Conservation (phyloP, 1,139 yeast genomes). For the Diutina scorzettiae region DNA sequence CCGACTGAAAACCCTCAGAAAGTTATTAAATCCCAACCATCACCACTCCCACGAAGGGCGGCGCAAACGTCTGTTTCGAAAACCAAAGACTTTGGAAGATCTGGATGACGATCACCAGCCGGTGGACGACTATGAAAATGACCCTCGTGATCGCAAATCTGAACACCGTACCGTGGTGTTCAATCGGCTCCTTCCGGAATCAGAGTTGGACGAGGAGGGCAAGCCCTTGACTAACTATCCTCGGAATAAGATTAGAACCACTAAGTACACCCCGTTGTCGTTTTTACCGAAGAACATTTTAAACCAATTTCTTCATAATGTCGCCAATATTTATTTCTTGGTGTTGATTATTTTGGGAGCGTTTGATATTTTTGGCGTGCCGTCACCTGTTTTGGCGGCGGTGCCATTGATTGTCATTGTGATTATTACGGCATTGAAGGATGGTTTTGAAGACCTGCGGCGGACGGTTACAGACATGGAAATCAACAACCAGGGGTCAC, state of each 20-base stretch:
- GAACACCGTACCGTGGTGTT: conserved; percentile 5
- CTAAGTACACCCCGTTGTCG: conserved; percentile 45
- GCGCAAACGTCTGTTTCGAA: conserved; percentile 1
- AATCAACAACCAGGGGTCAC: conserved; percentile 39
- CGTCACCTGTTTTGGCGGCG: conserved; percentile 41
- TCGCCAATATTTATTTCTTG: conserved; percentile 46
- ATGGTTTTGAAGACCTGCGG: conserved; percentile 47
- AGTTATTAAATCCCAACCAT: conserved; percentile 8
- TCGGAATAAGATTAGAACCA: conserved; percentile 46
- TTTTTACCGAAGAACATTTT: conserved; percentile 42
- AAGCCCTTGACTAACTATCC: conserved; percentile 25
- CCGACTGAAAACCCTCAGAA: conserved; percentile 35
- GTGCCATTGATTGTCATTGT: conserved; percentile 52
- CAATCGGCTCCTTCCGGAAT: conserved; percentile 3
- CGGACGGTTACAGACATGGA: conserved; percentile 42
- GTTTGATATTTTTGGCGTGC: conserved; percentile 45
- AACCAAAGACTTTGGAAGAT: conserved; percentile 2
- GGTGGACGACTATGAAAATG: neutral
- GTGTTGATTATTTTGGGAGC: conserved; percentile 40
- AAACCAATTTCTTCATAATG: conserved; percentile 37
- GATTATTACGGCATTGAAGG: conserved; percentile 41
- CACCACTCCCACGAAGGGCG: conserved; percentile 3
- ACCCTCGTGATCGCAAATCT: conserved; percentile 1
- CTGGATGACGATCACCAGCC: neutral
- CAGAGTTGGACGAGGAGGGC: conserved; percentile 13